Base-by-base conservation (phyloP, 1,284 basidiomycete genomes). In the Sparassis latifolia region DNA sequence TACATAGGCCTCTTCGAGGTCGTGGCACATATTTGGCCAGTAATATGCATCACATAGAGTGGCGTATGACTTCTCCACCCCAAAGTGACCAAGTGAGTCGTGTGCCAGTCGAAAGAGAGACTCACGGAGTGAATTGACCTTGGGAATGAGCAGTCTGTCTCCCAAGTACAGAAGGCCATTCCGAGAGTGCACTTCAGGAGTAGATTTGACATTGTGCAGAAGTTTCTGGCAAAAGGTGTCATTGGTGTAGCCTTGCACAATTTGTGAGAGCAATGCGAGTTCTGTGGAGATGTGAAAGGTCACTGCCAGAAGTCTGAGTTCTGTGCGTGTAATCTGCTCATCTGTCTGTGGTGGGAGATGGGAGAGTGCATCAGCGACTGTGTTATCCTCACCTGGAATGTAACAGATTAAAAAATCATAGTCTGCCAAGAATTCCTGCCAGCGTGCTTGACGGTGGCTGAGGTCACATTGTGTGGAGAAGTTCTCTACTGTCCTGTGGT, bases 401-500 rank as follows among this genome's bases (percentile, higher is more conserved):
- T 76, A 72, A 0, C 52, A 45, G 20, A 74, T 66, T 0, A 57
- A 48, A 32, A 62, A 65, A 35, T 70, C 63, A 33, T 64, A 76
- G 28, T 75, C 63, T 0, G 58, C 44, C 3, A 77, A 41, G 9
- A 60, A 58, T 47, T 73, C 67, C 49, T 62, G 54, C 72, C 73
- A 77, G 0, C 62, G 56, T 0, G 62, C 58, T 50, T 76, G 73
- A 0, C 64, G 48, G 0, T 57, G 42, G 0, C 69, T 71, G 0
- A 77, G 57, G 7, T 72, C 59, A 2, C 56, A 47, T 44, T 78
- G 71, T 0, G 54, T 56, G 1, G 56, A 2, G 42, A 76, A 72
- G 46, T 68, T 63, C 37, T 71, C 62, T 0, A 78, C 58, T 0
- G 68, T 74, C 0, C 56, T 40, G 50, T 78, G 75, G 52, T 76